These are phyloP conservation scores for Oryza meridionalis DNA, from an alignment of 176 grass and related monocot genomes.

Conservation along the genomic window DNA sequence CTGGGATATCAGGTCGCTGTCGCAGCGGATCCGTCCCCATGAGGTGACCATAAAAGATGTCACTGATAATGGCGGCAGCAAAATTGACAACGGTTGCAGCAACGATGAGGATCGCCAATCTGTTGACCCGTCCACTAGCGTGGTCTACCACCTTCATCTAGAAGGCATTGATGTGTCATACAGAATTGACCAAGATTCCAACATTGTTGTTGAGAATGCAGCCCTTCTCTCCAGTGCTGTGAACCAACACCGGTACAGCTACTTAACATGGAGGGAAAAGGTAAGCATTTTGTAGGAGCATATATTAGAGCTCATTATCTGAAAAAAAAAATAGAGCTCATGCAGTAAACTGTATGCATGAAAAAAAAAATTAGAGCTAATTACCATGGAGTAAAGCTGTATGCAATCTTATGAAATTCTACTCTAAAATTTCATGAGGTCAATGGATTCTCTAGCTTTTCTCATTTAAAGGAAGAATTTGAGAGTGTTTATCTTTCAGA, in stretches of 20 bases:
- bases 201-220: slow-evolving; percentile 64
- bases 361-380: not conserved
- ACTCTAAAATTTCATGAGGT: not conserved
- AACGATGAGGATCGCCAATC: slow-evolving; percentile 4
- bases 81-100: slow-evolving; percentile 14
- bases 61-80: not conserved
- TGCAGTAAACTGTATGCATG: no score
- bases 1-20: slow-evolving; percentile 92
- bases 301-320: not conserved
- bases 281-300: slow-evolving; percentile 21
- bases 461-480: not conserved
- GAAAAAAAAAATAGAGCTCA: no score
- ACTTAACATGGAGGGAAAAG: slow-evolving; percentile 48
- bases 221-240: slow-evolving; percentile 22
- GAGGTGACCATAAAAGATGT: slow-evolving; percentile 22
- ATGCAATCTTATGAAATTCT: not conserved
- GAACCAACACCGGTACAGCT: slow-evolving; percentile 41
- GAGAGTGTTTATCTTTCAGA: not conserved
- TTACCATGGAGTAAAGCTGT: not conserved
- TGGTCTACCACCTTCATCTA: slow-evolving; percentile 76
- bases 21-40: slow-evolving; percentile 73
- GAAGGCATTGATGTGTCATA: slow-evolving; percentile 91
- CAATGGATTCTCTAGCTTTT: not conserved
- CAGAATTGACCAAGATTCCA: slow-evolving; percentile 56
- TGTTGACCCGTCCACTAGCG: not conserved